Evolutionary conservation across 164 flowering plant genomes (phyloP), one percentile per base, ranked within the genome.

Genomic region (Litsea cubeba): DNA sequence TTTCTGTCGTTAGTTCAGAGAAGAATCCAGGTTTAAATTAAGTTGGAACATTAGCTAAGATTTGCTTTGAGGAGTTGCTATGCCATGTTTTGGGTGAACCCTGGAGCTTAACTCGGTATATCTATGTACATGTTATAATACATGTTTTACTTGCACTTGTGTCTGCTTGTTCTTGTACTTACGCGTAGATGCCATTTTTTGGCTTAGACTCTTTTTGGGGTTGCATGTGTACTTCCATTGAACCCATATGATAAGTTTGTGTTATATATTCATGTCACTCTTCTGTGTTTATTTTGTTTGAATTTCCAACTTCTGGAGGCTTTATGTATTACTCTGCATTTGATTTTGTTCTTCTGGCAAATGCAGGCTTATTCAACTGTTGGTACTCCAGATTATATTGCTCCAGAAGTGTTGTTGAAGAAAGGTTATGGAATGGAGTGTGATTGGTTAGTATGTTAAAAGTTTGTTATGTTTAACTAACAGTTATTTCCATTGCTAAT

Each of bases 351-450:
- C 22, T 25, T 64, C 40, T 63, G 8, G 50, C 57, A 24, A 25
- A 11, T 77, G 58, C 76, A 83, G 85, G 85, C 85, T 69, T 83
- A 81, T 75, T 83, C 86, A 25, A 83, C 86, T 2, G 86, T 83
- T 64, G 85, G 85, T 28, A 83, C 85, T 35, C 85, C 85, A 60
- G 84, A 82, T 65, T 82, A 82, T 68, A 81, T 81, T 71, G 83
- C 83, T 62, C 83, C 84, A 12, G 84, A 82, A 79, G 84, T 82
- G 58, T 71, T 83, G 70, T 35, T 83, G 77, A 83, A 83, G 79
- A 83, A 83, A 66, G 85, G 85, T 50, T 83, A 83, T 81, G 86
- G 86, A 72, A 83, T 83, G 86, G 86, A 83, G 75, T 83, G 86
- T 67, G 86, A 83, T 62, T 83, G 86, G 86, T 83, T 58, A 74